Evolutionary conservation across 257 asterid species (phyloP), one percentile per base, ranked within the genome.

Genomic region (Solanum dulcamara): DNA sequence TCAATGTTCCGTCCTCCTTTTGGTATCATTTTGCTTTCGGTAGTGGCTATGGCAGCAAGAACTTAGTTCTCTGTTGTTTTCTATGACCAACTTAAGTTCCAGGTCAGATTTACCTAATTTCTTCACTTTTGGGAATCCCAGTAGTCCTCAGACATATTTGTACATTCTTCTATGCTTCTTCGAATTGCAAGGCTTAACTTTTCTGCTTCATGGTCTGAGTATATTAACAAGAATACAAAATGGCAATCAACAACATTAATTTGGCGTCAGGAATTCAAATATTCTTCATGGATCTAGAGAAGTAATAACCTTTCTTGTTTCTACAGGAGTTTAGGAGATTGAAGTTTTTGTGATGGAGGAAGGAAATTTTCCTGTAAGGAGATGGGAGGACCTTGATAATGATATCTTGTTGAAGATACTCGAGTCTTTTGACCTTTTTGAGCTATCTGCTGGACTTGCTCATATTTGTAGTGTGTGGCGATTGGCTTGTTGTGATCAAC

Each of bases 381-480:
- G 84, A 88, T 95, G 98, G 98, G 93, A 92, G 89, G 95, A 95
- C 87, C 89, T 95, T 51, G 1, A 51, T 51, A 51, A 2, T 51
- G 24, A 95, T 84, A 88, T 90, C 68, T 75, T 92, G 91, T 94
- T 91, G 71, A 92, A 64, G 88, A 91, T 95, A 87, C 91, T 95
- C 85, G 92, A 88, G 89, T 86, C 85, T 14, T 86, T 95, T 48
- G 81, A 90, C 88, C 90, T 92, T 55, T 80, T 92, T 18, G 90
- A 91, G 86, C 86, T 94, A 93, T 91, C 60, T 88, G n/a, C 92
- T 46, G 94, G 96, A 44, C 88, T 92, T 44, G 94, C 87, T 82
- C 95, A 91, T 37, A 94, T 95, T 84, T 95, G 97, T 90, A 90
- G 88, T 84, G 86, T 92, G 4, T 95, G 98, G 98, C 91, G 95